Evolutionary conservation across 345 rosid genomes (phyloP), one percentile per base, ranked within the genome.

Genomic region (Adansonia digitata): DNA sequence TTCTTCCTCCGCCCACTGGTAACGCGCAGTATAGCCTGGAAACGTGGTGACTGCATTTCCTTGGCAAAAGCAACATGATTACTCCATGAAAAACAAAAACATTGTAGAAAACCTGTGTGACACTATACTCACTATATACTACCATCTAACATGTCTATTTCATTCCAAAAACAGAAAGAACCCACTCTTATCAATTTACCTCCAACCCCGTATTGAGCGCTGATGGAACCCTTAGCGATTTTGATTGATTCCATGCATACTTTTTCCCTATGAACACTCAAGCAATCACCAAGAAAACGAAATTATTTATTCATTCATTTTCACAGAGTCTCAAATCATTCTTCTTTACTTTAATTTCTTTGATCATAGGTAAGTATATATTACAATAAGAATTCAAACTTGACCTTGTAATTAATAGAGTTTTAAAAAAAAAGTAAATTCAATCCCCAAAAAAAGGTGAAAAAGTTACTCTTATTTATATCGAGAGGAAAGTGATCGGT

Each of bases 1-100:
- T 81, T 93, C 88, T 87, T 93, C 81, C 84, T 94, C 77, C 97
- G 83, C 68, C 97, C 93, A 80, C 94, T 89, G 0, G 99, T 93
- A 27, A 91, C 88, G 53, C 90, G 93, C 81, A 93, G 59, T 42
- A 95, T 86, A 43, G 97, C 98, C 78, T 89, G 97, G 77, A 93
- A 93, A 35, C 93, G 86, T 5, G 97, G 98, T 68, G 97, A 93
- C 71, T 88, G 96, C 74, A 92, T 81, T 84, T 91, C 94, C 84
- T 89, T 90, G 46, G 89, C 87, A 82, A 88, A 83, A 24, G 85
- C 92, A 15, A 82, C 91, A 80, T 86, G 92, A 76, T 76, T 60
- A 79, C 78, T 89, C 99, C 92, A 78, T 73, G 63, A 34, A 77
- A 73, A 55, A 43, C 18, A 45, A 61, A 60, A 48, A 49, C 13